A percentile compares a stretch with the other conserved stretches of the same genome.
These are phyloP conservation scores for Colletotrichum camelliae DNA, from an alignment of 2,329 filamentous ascomycete genomes.

Conservation along the genomic window DNA sequence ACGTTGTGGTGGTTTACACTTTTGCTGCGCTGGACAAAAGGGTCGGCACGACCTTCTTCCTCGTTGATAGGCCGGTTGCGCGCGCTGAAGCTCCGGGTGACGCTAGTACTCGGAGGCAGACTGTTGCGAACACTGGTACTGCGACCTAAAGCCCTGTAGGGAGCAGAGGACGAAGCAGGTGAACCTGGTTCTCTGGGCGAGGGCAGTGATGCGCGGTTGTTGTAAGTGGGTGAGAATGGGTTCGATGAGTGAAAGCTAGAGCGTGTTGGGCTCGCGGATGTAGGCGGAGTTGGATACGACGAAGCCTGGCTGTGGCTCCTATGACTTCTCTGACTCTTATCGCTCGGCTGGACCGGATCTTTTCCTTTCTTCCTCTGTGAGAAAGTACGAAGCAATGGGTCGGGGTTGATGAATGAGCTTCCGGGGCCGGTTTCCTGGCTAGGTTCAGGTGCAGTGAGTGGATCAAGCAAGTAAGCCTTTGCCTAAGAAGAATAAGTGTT, in stretches of 20 bases:
- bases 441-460: conserved; percentile 71
- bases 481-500: conserved; percentile 50
- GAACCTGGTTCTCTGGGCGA: conserved; percentile 16
- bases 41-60: background rate
- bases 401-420: conserved; percentile 54
- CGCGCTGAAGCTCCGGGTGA: conserved; percentile 33
- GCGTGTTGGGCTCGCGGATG: conserved; percentile 58
- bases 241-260: conserved; percentile 52
- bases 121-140: conserved; percentile 26
- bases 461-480: conserved; percentile 70
- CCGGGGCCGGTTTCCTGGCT: conserved; percentile 71
- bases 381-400: conserved; percentile 25
- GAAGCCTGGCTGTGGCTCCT: conserved; percentile 10
- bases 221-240: conserved; percentile 37
- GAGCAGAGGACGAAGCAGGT: conserved; percentile 15
- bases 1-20: conserved; percentile 11
- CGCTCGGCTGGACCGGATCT: background rate
- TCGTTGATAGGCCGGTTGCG: conserved; percentile 8
- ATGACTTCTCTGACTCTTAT: conserved; percentile 4
- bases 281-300: conserved; percentile 52
- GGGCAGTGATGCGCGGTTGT: conserved; percentile 33
- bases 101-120: conserved; percentile 34
- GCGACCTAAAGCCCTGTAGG: conserved; percentile 22
- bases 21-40: conserved; percentile 5
- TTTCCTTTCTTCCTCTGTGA: conserved; percentile 28